Conservation (phyloP, 2,329 filamentous ascomycete genomes). For the Tolypocladium endophyticum region DNA sequence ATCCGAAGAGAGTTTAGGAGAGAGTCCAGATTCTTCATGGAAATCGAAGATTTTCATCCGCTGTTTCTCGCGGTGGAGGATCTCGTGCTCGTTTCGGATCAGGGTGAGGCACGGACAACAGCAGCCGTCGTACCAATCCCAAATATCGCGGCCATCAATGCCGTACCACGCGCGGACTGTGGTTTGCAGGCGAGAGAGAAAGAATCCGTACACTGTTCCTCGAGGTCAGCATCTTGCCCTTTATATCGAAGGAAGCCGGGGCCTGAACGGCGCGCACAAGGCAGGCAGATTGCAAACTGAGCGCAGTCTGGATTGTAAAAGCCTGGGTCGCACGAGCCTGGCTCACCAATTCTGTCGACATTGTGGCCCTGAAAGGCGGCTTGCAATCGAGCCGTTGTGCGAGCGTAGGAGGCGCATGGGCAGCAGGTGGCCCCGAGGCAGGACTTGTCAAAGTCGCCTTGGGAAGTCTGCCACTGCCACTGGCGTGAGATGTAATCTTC, state of each 20-base stretch:
- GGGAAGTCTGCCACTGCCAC: conserved; percentile 8
- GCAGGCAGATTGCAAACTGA: conserved; percentile 12
- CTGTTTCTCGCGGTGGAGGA: conserved; percentile 16
- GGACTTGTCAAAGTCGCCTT: conserved; percentile 1
- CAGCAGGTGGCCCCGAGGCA: conserved; percentile 8
- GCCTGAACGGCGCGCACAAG: conserved; percentile 10
- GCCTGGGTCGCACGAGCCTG: conserved; percentile 8
- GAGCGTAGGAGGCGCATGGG: conserved; percentile 17
- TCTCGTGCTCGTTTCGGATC: conserved; percentile 20
- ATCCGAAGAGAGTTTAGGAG: conserved; percentile 1
- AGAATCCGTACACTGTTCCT: conserved; percentile 17
- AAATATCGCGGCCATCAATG: conserved; percentile 14
- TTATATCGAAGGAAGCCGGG: neutral
- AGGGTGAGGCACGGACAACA: conserved; percentile 17
- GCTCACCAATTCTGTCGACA: conserved; percentile 4
- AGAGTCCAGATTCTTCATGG: conserved; percentile 3
- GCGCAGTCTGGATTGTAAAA: conserved; percentile 13
- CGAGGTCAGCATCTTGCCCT: neutral
- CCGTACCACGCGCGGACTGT: conserved; percentile 20
- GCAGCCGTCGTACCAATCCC: conserved; percentile 16
- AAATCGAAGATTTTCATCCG: conserved; percentile 3
- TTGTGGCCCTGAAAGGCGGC: conserved; percentile 11
- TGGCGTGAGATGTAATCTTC: conserved; percentile 6
- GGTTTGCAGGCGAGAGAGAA: conserved; percentile 17
- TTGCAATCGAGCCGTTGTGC: conserved; percentile 13